These are phyloP conservation scores for Eucalyptus paniculata DNA, from an alignment of 345 rosid genomes.

Conservation along the genomic window DNA sequence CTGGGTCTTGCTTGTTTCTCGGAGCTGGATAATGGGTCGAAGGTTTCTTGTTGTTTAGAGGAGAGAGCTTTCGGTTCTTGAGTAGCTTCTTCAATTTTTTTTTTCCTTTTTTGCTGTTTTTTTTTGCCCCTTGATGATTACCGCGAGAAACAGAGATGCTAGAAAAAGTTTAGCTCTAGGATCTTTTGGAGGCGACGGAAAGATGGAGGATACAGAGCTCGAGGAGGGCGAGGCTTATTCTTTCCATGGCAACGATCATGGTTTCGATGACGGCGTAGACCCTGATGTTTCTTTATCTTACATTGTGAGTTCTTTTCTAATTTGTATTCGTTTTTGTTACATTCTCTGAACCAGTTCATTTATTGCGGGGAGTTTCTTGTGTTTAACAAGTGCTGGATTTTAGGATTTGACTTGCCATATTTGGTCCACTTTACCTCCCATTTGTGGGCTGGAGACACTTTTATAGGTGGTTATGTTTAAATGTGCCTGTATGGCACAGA, in stretches of 20 bases:
- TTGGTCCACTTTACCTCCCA: neutral
- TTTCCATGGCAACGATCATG: neutral
- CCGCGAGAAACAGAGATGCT: neutral
- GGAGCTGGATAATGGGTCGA: neutral
- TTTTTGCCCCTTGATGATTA: neutral
- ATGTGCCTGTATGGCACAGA: neutral
- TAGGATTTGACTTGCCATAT: neutral
- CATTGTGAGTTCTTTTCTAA: neutral
- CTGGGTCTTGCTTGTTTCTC: neutral
- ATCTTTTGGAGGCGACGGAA: neutral
- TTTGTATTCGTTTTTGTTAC: neutral
- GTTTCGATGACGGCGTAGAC: neutral
- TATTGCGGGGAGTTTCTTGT: neutral
- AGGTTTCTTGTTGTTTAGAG: neutral
- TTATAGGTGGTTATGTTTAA: neutral
- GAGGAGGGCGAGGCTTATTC: conserved; percentile 9
- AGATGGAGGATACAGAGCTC: conserved; percentile 2
- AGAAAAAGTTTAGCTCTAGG: neutral
- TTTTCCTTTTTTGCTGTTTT: neutral
- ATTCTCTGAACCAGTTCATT: neutral
- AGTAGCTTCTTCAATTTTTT: neutral
- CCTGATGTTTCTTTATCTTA: conserved; percentile 1
- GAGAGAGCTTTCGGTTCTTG: neutral
- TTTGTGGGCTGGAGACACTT: neutral
- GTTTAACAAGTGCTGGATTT: neutral